Evolutionary conservation across 805 yeast genomes (phyloP).

Genomic region (Yarrowia deformans): DNA sequence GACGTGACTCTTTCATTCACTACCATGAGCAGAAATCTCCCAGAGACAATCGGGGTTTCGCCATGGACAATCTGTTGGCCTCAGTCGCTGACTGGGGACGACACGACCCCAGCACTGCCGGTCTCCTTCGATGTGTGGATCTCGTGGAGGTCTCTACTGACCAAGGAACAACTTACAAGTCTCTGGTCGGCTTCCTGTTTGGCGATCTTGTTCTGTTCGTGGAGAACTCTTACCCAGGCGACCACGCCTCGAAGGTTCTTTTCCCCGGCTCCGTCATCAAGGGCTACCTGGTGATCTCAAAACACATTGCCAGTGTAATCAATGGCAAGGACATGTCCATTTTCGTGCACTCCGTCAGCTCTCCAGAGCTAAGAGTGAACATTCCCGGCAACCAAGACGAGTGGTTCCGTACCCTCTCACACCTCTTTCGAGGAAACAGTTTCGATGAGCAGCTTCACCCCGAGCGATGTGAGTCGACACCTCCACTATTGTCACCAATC

Average conservation of each 20-base stretch:
- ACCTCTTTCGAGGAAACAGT: not conserved
- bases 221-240: constrained; percentile 21
- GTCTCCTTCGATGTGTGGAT: constrained; percentile 9
- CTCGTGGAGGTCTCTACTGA: constrained; percentile 22
- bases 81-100: constrained; percentile 19
- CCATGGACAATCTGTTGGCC: constrained; percentile 1
- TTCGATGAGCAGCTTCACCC: not conserved
- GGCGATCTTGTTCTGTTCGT: constrained; percentile 27
- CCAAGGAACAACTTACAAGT: constrained; percentile 6
- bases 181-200: constrained; percentile 23
- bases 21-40: constrained; percentile 14
- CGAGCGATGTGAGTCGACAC: not conserved
- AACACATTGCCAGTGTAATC: constrained; percentile 3
- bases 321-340: constrained; percentile 14
- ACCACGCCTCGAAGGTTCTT: constrained; percentile 4
- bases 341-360: constrained; percentile 11
- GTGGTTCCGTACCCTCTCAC: constrained; percentile 7
- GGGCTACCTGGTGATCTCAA: constrained; percentile 27
- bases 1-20: constrained; percentile 19
- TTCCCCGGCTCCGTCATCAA: constrained; percentile 28
- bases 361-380: constrained; percentile 9
- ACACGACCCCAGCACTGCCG: constrained; percentile 14
- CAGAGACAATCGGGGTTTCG: not conserved
- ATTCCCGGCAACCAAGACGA: constrained; percentile 14
- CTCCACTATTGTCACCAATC: not conserved